phyloP scores from a whole-genome alignment of 2,329 filamentous ascomycete genomes.

The Claviceps paspali region DNA sequence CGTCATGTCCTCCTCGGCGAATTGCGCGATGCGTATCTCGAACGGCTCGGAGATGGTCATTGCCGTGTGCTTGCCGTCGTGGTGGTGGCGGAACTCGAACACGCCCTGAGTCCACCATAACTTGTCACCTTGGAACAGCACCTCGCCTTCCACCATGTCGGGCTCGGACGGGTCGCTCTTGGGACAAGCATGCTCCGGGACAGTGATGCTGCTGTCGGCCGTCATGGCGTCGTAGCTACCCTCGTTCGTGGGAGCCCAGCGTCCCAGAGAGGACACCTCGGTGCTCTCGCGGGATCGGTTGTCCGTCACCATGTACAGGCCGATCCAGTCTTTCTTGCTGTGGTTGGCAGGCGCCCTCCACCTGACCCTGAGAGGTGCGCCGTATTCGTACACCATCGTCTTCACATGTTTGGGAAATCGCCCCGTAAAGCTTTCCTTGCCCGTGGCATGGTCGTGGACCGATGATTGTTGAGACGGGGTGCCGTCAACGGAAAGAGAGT shows the following conservation, averaged over 20 bases:
- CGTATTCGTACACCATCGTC: slow-evolving; percentile 73
- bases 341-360: slow-evolving; percentile 86
- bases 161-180: slow-evolving; percentile 35
- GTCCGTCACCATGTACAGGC: slow-evolving; percentile 89
- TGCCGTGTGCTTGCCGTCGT: slow-evolving; percentile 80
- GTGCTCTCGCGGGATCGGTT: slow-evolving; percentile 77
- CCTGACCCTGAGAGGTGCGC: slow-evolving; percentile 72
- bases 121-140: slow-evolving; percentile 82
- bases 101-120: slow-evolving; percentile 95
- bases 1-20: slow-evolving; percentile 59
- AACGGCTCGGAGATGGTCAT: slow-evolving; percentile 92
- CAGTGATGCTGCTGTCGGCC: slow-evolving; percentile 61
- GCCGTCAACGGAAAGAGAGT: slow-evolving; percentile 61
- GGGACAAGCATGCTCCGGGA: slow-evolving; percentile 46
- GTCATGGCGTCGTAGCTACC: slow-evolving; percentile 62
- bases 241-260: slow-evolving; percentile 72
- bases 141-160: slow-evolving; percentile 60
- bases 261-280: slow-evolving; percentile 68
- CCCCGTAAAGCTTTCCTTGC: slow-evolving; percentile 57
- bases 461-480: slow-evolving; percentile 35
- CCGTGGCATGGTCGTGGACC: slow-evolving; percentile 45
- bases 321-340: slow-evolving; percentile 86
- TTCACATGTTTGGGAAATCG: slow-evolving; percentile 55
- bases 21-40: slow-evolving; percentile 69
- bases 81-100: slow-evolving; percentile 95